Conservation (phyloP, 495 filamentous ascomycete genomes). For the Aspergillus mulundensis region DNA sequence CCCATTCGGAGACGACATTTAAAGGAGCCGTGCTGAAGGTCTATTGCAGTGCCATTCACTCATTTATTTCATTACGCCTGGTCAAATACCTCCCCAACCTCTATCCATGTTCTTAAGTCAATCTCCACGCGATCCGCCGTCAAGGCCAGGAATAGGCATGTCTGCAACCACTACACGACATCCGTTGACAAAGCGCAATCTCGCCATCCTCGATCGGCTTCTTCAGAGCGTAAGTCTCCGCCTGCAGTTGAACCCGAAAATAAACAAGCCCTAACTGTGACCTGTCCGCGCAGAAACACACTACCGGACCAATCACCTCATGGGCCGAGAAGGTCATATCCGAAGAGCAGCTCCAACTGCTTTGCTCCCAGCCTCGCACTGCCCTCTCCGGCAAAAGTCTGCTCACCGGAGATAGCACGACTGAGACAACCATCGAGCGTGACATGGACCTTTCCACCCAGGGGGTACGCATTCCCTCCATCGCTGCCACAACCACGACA, state of each 20-base stretch:
- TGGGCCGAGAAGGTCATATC: constrained; percentile 22
- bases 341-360: constrained; percentile 17
- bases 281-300: neutral
- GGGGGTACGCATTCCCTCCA: neutral
- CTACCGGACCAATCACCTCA: neutral
- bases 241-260: neutral
- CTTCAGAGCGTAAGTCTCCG: constrained; percentile 8
- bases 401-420: neutral
- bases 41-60: neutral
- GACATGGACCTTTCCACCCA: constrained; percentile 10
- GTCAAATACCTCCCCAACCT: neutral
- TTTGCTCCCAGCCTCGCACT: constrained; percentile 6
- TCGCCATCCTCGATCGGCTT: constrained; percentile 11
- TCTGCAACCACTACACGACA: neutral
- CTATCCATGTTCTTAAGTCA: neutral
- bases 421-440: constrained; percentile 7
- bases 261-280: neutral
- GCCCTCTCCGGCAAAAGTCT: neutral
- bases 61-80: neutral
- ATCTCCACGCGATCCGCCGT: neutral
- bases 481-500: neutral
- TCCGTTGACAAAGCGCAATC: constrained; percentile 15
- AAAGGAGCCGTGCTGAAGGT: constrained; percentile 7
- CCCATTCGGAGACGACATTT: neutral
- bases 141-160: neutral